These are phyloP conservation scores for Phytophthora kernoviae DNA, from an alignment of 352 stramenopile genomes.

Conservation along the genomic window DNA sequence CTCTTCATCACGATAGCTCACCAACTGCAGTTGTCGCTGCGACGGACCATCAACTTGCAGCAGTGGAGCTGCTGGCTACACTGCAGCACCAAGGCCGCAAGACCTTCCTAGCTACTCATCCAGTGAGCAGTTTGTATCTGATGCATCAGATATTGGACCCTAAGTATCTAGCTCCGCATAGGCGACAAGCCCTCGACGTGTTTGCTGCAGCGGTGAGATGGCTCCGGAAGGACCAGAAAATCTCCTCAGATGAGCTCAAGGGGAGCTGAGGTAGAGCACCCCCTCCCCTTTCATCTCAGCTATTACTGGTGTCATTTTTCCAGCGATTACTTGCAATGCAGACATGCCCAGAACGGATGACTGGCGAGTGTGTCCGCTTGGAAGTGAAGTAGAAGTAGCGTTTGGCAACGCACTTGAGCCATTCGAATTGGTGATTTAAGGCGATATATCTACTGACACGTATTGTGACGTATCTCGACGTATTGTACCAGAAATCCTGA, in stretches of 20 bases:
- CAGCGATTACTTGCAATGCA: constrained; percentile 8
- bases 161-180: constrained; percentile 16
- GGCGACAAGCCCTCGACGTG: constrained; percentile 25
- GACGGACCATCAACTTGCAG: constrained; percentile 28
- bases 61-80: constrained; percentile 22
- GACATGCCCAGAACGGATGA: constrained; percentile 20
- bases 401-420: too few relatives aligned
- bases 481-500: too few relatives aligned
- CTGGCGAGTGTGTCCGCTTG: background rate
- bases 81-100: constrained; percentile 27
- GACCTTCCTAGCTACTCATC: constrained; percentile 28
- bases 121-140: constrained; percentile 36
- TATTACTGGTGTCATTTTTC: too few relatives aligned
- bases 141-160: constrained; percentile 45
- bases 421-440: too few relatives aligned
- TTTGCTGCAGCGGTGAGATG: constrained; percentile 28
- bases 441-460: too few relatives aligned
- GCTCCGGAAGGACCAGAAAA: constrained; percentile 26
- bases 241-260: background rate
- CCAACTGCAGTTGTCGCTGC: constrained; percentile 14
- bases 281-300: too few relatives aligned
- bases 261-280: too few relatives aligned
- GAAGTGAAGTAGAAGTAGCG: too few relatives aligned
- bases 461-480: too few relatives aligned
- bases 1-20: constrained; percentile 2